Conservation (phyloP, 495 filamentous ascomycete species). For the Hyphodiscus hymeniophilus region DNA sequence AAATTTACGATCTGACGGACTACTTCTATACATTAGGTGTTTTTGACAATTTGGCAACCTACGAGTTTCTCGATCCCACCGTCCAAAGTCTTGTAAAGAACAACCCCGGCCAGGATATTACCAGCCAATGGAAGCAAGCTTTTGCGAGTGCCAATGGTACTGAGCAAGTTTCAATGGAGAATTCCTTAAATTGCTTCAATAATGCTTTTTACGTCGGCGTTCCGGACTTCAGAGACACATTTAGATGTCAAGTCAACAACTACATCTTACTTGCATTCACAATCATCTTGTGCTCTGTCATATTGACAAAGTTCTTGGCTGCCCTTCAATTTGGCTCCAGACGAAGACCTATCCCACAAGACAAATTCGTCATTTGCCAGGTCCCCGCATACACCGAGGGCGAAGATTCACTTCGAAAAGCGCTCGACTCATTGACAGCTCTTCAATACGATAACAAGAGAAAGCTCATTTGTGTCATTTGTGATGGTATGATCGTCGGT, state of each 20-base stretch:
- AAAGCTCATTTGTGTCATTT: conserved; percentile 88
- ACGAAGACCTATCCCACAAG: conserved; percentile 79
- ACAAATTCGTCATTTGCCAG: conserved; percentile 98
- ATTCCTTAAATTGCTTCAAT: conserved; percentile 70
- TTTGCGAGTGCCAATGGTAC: conserved; percentile 29
- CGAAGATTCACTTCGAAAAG: conserved; percentile 86
- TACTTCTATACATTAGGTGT: conserved; percentile 70
- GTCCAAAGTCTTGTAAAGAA: conserved; percentile 59
- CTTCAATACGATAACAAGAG: conserved; percentile 96
- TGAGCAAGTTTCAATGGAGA: conserved; percentile 34
- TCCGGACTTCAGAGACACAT: conserved; percentile 70
- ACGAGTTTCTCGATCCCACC: conserved; percentile 58
- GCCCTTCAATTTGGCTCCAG: conserved; percentile 92
- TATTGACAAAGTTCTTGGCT: conserved; percentile 83
- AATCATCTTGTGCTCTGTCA: conserved; percentile 69
- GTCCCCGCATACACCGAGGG: conserved; percentile 97
- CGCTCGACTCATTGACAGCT: conserved; percentile 87
- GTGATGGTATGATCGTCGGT: conserved; percentile 94
- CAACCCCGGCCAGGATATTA: conserved; percentile 73
- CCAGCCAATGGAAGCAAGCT: conserved; percentile 47
- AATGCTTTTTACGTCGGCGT: conserved; percentile 77
- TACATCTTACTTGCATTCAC: conserved; percentile 86
- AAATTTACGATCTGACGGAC: conserved; percentile 82
- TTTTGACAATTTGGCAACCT: conserved; percentile 29
- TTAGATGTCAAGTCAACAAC: conserved; percentile 81